Evolutionary conservation across 169 alveolate genomes (phyloP).

Genomic region (Plasmodium chabaudi): DNA sequence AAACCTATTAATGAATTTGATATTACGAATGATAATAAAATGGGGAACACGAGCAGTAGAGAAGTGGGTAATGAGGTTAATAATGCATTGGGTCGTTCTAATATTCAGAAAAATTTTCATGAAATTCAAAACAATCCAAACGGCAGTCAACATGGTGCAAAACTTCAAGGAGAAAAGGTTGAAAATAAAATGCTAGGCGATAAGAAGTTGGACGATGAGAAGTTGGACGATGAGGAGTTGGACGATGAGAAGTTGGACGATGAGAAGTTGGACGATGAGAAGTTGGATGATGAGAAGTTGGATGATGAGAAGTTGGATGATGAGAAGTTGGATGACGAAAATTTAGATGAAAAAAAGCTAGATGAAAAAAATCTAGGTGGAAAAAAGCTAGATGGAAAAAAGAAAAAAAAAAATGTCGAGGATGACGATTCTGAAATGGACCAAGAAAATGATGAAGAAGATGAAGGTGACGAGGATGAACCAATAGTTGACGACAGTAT

Average conservation of each 20-base stretch:
- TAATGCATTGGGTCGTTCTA: not conserved
- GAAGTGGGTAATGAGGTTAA: not conserved
- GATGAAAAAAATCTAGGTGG: not conserved
- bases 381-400: not conserved
- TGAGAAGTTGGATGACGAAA: not conserved
- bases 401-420: not conserved
- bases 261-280: no score
- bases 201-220: not conserved
- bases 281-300: not conserved
- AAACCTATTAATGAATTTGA: no score
- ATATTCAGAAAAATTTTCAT: not conserved
- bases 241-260: not conserved
- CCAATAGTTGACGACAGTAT: not conserved
- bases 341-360: not conserved
- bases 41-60: not conserved
- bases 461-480: not conserved
- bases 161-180: not conserved
- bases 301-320: not conserved
- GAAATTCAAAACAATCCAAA: no score
- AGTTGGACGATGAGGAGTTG: not conserved
- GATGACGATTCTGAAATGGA: slow-evolving; percentile 2
- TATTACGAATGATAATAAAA: not conserved
- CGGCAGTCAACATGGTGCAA: not conserved
- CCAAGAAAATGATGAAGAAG: slow-evolving; percentile 16
- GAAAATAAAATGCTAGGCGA: not conserved